Percentiles rank a stretch among this genome's conserved stretches.
These are phyloP conservation scores for Claviceps sp. DNA, from an alignment of 2,329 filamentous ascomycete genomes.

Conservation along the genomic window DNA sequence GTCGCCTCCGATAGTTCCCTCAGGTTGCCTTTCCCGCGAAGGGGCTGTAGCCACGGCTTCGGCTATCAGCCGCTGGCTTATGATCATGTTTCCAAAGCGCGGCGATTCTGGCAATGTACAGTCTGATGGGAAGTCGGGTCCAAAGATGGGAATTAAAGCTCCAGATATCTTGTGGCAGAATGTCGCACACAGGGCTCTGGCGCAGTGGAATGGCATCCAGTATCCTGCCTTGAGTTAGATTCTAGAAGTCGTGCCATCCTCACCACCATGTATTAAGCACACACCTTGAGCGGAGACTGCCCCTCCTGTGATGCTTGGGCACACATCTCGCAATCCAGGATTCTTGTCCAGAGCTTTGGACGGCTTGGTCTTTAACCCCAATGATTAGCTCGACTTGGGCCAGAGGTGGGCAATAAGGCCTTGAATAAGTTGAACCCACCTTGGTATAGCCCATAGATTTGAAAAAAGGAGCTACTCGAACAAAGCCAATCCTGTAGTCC, in stretches of 20 bases:
- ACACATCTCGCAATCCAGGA: slow-evolving; percentile 73
- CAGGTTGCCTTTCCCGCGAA: no score
- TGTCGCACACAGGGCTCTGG: slow-evolving; percentile 73
- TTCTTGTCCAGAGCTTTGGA: slow-evolving; percentile 72
- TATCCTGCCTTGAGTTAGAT: slow-evolving; percentile 48
- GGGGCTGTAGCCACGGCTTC: slow-evolving; percentile 37
- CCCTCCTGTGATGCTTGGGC: slow-evolving; percentile 88
- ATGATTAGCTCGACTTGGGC: background rate
- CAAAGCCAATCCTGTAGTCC: slow-evolving; percentile 92
- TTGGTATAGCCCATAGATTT: slow-evolving; percentile 82
- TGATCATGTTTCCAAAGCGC: slow-evolving; percentile 54
- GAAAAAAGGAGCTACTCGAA: slow-evolving; percentile 90
- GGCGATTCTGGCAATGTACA: slow-evolving; percentile 54
- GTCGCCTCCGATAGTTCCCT: background rate
- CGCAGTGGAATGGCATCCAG: slow-evolving; percentile 88
- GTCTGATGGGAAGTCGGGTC: slow-evolving; percentile 59
- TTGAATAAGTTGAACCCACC: slow-evolving; percentile 31
- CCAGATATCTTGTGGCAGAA: slow-evolving; percentile 80
- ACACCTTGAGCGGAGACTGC: slow-evolving; percentile 79
- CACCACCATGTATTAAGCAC: slow-evolving; percentile 13
- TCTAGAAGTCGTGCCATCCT: slow-evolving; percentile 5
- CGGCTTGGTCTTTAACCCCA: slow-evolving; percentile 83
- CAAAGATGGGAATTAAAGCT: slow-evolving; percentile 83
- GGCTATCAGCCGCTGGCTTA: slow-evolving; percentile 41
- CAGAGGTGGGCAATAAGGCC: background rate